Percentiles rank a stretch among this genome's conserved stretches.
phyloP scores from a whole-genome alignment of 1,284 basidiomycete species.

The Ceratobasidium sp. region DNA sequence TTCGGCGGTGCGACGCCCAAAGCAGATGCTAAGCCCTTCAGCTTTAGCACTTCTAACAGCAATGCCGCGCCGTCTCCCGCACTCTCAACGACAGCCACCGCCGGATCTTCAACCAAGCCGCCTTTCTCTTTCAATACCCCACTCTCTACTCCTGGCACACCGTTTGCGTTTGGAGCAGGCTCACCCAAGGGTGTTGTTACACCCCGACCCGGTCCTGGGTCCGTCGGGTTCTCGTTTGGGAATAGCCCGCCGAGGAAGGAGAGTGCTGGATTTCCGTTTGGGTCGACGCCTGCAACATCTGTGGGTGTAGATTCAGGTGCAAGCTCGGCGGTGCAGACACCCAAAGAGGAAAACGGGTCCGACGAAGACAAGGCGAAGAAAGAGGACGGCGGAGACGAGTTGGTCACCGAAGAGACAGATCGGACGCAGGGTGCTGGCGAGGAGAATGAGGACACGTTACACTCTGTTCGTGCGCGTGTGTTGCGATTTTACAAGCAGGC shows the following conservation, averaged over 20 bases:
- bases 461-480: slow-evolving; percentile 40
- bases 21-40: slow-evolving; percentile 38
- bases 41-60: slow-evolving; percentile 41
- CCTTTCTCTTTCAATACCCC: slow-evolving; percentile 29
- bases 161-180: slow-evolving; percentile 43
- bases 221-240: slow-evolving; percentile 42
- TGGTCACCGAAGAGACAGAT: slow-evolving; percentile 27
- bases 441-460: slow-evolving; percentile 47
- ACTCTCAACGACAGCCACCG: slow-evolving; percentile 22
- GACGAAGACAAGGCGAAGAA: slow-evolving; percentile 36
- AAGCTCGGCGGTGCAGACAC: slow-evolving; percentile 26
- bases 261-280: slow-evolving; percentile 23
- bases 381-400: slow-evolving; percentile 17
- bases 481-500: slow-evolving; percentile 44
- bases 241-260: slow-evolving; percentile 35
- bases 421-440: slow-evolving; percentile 47
- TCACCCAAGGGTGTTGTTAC: slow-evolving; percentile 33
- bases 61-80: slow-evolving; percentile 8
- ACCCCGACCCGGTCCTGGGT: slow-evolving; percentile 24
- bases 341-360: slow-evolving; percentile 19
- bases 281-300: neutral
- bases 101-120: slow-evolving; percentile 9
- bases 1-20: slow-evolving; percentile 39
- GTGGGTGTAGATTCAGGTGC: neutral
- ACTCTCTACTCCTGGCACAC: slow-evolving; percentile 39